Conservation (phyloP, 352 stramenopile genomes). For the Pseudoperonospora humuli region DNA sequence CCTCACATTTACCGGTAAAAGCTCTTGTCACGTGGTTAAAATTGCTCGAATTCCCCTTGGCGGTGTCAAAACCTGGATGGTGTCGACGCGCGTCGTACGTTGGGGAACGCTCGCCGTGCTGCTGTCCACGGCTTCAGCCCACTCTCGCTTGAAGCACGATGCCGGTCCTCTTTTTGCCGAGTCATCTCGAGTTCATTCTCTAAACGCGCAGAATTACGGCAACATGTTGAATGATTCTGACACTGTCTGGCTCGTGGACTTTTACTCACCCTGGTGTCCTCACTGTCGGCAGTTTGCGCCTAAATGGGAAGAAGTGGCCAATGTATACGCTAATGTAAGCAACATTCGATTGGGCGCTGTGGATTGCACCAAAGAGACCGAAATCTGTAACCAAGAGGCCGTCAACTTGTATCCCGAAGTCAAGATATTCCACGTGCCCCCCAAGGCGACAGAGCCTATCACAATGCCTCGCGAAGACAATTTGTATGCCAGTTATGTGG, state of each 20-base stretch:
- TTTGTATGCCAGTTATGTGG: slow-evolving; percentile 26
- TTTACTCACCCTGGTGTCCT: slow-evolving; percentile 74
- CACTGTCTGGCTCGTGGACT: slow-evolving; percentile 67
- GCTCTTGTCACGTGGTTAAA: too few relatives aligned
- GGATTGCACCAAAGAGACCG: slow-evolving; percentile 53
- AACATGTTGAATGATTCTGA: slow-evolving; percentile 36
- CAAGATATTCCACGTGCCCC: slow-evolving; percentile 56
- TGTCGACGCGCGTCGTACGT: too few relatives aligned
- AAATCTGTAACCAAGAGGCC: slow-evolving; percentile 44
- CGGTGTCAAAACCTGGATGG: too few relatives aligned
- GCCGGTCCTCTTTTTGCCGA: slow-evolving; percentile 11
- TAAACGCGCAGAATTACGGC: slow-evolving; percentile 29
- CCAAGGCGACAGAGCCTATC: slow-evolving; percentile 15
- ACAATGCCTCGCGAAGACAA: slow-evolving; percentile 27
- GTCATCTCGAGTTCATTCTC: slow-evolving; percentile 9
- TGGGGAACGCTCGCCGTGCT: too few relatives aligned
- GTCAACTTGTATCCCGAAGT: slow-evolving; percentile 53
- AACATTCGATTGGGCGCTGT: slow-evolving; percentile 53
- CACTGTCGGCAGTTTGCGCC: slow-evolving; percentile 65
- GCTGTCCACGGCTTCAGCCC: too few relatives aligned
- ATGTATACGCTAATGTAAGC: slow-evolving; percentile 37
- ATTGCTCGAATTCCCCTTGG: too few relatives aligned
- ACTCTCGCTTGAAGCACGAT: too few relatives aligned
- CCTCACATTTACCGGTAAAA: too few relatives aligned
- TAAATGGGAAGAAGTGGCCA: slow-evolving; percentile 52